Base-by-base conservation (phyloP, 371 early-diverging fungal genomes). In the Mucor plumbeus region DNA sequence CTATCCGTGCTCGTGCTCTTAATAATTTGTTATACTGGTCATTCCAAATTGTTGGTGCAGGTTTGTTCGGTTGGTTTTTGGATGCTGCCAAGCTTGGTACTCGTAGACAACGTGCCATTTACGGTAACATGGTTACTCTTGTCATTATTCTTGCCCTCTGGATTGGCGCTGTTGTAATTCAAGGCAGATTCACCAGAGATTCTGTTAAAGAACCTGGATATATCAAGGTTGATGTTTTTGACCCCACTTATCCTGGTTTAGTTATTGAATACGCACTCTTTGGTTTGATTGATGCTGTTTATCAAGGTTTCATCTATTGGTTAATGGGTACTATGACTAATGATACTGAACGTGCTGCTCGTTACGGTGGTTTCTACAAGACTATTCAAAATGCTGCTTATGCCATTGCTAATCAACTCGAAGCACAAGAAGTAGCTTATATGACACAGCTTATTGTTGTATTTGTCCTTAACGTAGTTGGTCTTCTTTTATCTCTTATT, bases 311-410 rank as follows among this genome's bases (percentile, higher is more conserved):
- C 55, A 81, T 83, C 50, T 90, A 91, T 83, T 91, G 91, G 90
- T 65, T 91, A 44, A 85, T 90, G 76, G 91, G 91, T 34, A 84
- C 90, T 17, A 75, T 92, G 75, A 83, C 88, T 8, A 90, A 89
- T 73, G 88, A 91, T 73, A 85, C 84, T 74, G 87, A 85, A 63
- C 79, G 83, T 65, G 79, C 90, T 58, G 86, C 92, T 15, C 82
- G 91, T 59, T 92, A 90, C 66, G 90, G 89, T 65, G 93, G 93
- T 8, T 92, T 88, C 83, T 94, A 94, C 88, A 94, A 94, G 86
- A 90, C 90, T 47, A 86, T 91, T 68, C 93, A 94, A 80, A 89
- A 89, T 57, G 84, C 87, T 36, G 88, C 87, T 36, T 85, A 79
- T 47, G 92, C 92, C 61, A 71, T 90, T 63, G 79, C 87, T 56